phyloP scores from a whole-genome alignment of 2,329 filamentous ascomycete species.

The Paracorniculantispora psalliotae region DNA sequence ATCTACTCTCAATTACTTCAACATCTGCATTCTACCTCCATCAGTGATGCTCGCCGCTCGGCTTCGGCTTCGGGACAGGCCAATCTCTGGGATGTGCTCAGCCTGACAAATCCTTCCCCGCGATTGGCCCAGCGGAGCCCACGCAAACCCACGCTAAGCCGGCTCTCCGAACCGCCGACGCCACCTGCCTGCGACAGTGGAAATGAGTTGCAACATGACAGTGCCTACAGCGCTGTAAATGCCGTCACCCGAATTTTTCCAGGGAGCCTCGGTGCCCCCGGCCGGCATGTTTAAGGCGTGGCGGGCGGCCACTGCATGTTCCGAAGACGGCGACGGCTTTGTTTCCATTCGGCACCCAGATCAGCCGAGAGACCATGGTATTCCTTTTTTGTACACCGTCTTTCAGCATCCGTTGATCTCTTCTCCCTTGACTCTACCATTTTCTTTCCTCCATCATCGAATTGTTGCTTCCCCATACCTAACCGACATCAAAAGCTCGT shows the following conservation, averaged over 20 bases:
- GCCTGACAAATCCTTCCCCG: not conserved
- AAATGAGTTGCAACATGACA: not conserved
- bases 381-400: not conserved
- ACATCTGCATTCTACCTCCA: too few relatives aligned
- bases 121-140: slow-evolving; percentile 1
- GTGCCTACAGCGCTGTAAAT: not conserved
- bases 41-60: not conserved
- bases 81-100: not conserved
- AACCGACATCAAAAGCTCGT: not conserved
- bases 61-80: not conserved
- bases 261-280: slow-evolving; percentile 1
- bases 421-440: too few relatives aligned
- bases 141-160: not conserved
- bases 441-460: not conserved
- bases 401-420: not conserved
- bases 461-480: not conserved
- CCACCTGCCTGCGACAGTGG: too few relatives aligned
- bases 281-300: not conserved
- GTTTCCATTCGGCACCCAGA: not conserved
- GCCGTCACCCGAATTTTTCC: slow-evolving; percentile 2
- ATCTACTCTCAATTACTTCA: too few relatives aligned
- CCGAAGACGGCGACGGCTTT: not conserved
- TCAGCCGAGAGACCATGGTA: not conserved
- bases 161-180: not conserved
- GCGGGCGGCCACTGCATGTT: not conserved